A percentile compares a stretch with the other conserved stretches of the same genome.
Conservation (phyloP, 1,284 basidiomycete genomes). For the Malassezia psittaci region DNA sequence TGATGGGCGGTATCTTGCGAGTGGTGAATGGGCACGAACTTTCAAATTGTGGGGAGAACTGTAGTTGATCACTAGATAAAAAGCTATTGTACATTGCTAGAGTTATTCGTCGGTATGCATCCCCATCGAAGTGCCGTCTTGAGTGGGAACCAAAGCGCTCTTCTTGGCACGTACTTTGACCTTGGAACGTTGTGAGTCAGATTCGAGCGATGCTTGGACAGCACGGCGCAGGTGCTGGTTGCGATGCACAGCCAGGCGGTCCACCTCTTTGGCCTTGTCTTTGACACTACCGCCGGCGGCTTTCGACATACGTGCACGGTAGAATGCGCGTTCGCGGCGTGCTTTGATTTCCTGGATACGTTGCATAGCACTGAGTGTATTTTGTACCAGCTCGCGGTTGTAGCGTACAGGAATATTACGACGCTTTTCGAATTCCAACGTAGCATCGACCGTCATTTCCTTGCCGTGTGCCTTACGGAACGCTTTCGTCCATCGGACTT, state of each 20-base stretch:
- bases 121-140: conserved; percentile 29
- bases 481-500: conserved; percentile 98
- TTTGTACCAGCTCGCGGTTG: conserved; percentile 83
- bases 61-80: conserved; percentile 5
- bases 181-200: conserved; percentile 20
- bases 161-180: conserved; percentile 34
- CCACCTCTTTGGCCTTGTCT: conserved; percentile 30
- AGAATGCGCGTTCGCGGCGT: conserved; percentile 89
- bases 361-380: conserved; percentile 96
- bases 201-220: conserved; percentile 21
- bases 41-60: conserved; percentile 34
- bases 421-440: conserved; percentile 98
- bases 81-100: conserved; percentile 12
- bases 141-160: conserved; percentile 29
- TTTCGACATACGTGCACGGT: conserved; percentile 43
- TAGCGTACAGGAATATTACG: conserved; percentile 96
- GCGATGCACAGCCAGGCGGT: conserved; percentile 38
- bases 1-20: conserved; percentile 28
- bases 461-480: conserved; percentile 98
- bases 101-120: conserved; percentile 27
- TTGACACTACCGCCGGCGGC: conserved; percentile 32
- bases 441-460: conserved; percentile 99
- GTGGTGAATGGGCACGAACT: conserved; percentile 33
- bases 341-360: conserved; percentile 84
- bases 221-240: conserved; percentile 36